Base-by-base conservation (phyloP, 1,139 yeast genomes). In the Sugiyamaella xylanicola region DNA sequence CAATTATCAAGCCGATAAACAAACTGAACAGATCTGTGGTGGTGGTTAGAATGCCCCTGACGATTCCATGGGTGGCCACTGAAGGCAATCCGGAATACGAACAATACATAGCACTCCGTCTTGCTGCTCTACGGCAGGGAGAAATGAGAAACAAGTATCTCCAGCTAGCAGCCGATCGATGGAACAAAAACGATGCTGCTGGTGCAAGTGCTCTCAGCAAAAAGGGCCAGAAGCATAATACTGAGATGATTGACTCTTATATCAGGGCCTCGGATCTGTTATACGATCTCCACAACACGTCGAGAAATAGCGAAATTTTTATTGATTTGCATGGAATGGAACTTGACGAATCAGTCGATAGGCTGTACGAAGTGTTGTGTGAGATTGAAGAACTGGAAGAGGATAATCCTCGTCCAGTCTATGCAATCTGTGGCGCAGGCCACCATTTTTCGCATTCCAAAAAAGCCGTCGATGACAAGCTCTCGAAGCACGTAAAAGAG, bases 301-400 rank as follows among this genome's bases (percentile, higher is more conserved):
- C 27, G 15, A 61, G 63, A 1, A 63, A 58, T n/a, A 55, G 61
- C 25, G 73, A 70, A 51, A 54, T 68, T 0, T 75, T 70, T 67
- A 63, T 71, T 41, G 79, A 75, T 54, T 63, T 75, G 56, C 77
- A 74, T 56, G 78, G 77, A 0, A 56, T 71, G 51, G 72, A 73
- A 43, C 65, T 73, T 21, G 70, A 68, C 13, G 75, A 73, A 17
- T 74, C 75, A 2, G 63, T 71, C 4, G 73, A 69, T 8, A 64
- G 66, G 39, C 59, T 75, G 22, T 61, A 59, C 15, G 59, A 58
- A 1, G 61, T 61, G 2, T 51, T 75, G 36, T 54, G 59, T 11
- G 65, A 62, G 8, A 61, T 71, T 1, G 73, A 63, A 53, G 9
- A 35, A n/a, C 61, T 62, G 16, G 66, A 63, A 13, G 51, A 48